phyloP scores from a whole-genome alignment of 2,329 filamentous ascomycete species.

The Diaporthe citri region DNA sequence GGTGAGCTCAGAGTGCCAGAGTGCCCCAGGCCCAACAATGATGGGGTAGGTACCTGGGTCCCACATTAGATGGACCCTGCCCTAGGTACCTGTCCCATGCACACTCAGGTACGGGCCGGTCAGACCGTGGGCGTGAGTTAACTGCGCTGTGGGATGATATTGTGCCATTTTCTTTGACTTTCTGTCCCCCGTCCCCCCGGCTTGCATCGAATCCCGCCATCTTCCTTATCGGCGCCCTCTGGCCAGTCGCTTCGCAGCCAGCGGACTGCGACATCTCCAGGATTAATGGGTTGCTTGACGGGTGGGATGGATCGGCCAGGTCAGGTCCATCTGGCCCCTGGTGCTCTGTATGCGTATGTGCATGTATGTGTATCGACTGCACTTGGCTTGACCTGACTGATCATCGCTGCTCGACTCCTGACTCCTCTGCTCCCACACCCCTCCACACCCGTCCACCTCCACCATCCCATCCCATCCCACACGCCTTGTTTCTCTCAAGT shows the following conservation, averaged over 20 bases:
- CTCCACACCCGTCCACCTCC: conserved; percentile 9
- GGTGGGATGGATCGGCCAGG: conserved; percentile 23
- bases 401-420: conserved; percentile 24
- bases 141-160: not conserved
- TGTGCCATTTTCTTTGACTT: conserved; percentile 26
- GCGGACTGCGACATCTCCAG: conserved; percentile 11
- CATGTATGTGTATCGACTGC: not conserved
- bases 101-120: not conserved
- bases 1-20: not conserved
- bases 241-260: conserved; percentile 23
- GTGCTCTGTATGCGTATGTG: not conserved
- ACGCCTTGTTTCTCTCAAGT: not conserved
- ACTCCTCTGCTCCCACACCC: conserved; percentile 12
- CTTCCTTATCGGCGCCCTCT: conserved; percentile 20
- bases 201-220: conserved; percentile 29
- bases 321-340: not conserved
- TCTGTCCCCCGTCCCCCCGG: conserved; percentile 6
- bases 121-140: not conserved
- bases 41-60: not conserved
- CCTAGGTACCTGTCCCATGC: conserved; percentile 3
- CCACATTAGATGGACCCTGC: not conserved
- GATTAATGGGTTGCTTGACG: conserved; percentile 16
- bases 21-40: not conserved
- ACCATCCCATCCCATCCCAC: conserved; percentile 16
- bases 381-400: not conserved